A percentile compares a stretch with the other conserved stretches of the same genome.
phyloP scores from a whole-genome alignment of 257 asterid species.

The Nicotiana noctiflora region DNA sequence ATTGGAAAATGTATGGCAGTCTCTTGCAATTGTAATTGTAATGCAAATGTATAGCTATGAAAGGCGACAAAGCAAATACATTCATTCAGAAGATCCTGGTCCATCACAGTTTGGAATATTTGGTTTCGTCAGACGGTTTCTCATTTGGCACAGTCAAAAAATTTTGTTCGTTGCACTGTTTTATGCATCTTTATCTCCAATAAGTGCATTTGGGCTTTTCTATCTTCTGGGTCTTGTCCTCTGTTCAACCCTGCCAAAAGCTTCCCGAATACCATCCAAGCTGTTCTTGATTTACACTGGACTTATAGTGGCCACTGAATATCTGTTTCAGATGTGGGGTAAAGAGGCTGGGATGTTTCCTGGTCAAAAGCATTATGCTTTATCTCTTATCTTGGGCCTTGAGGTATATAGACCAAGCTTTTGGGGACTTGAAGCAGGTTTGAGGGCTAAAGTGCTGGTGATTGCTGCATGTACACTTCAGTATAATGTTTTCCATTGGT shows the following conservation, averaged over 20 bases:
- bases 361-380: conserved; percentile 64
- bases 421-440: conserved; percentile 83
- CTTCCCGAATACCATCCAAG: conserved; percentile 85
- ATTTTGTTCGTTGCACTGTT: conserved; percentile 64
- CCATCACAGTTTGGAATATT: conserved; percentile 60
- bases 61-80: conserved; percentile 82
- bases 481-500: conserved; percentile 87
- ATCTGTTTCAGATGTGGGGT: conserved; percentile 97
- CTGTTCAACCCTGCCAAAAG: conserved; percentile 66
- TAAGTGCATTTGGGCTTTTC: conserved; percentile 77
- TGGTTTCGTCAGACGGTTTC: conserved; percentile 68
- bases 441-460: conserved; percentile 85
- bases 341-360: conserved; percentile 83
- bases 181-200: conserved; percentile 86
- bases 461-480: conserved; percentile 88
- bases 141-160: conserved; percentile 96
- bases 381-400: conserved; percentile 72
- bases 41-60: conserved; percentile 99
- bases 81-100: conserved; percentile 48
- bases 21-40: conserved; percentile 80
- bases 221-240: conserved; percentile 78
- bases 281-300: conserved; percentile 78
- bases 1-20: conserved; percentile 77
- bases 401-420: conserved; percentile 62
- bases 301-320: conserved; percentile 61